These are phyloP conservation scores for Globisporangium nunn DNA, from an alignment of 352 stramenopile genomes.

Conservation along the genomic window DNA sequence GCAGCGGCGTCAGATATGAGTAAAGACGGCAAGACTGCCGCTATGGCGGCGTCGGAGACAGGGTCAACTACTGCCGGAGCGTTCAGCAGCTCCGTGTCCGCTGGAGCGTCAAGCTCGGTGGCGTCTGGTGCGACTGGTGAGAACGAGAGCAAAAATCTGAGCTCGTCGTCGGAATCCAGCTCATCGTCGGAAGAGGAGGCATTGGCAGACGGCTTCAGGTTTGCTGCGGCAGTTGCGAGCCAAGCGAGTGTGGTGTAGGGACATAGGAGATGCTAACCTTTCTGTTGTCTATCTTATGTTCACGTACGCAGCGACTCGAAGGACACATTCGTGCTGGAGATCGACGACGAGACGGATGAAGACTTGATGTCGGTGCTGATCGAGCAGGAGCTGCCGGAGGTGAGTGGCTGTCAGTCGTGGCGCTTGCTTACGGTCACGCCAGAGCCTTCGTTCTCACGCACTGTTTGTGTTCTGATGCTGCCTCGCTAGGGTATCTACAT, in stretches of 20 bases:
- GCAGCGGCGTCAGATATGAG: background rate
- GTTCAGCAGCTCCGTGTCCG: background rate
- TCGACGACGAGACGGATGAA: constrained; percentile 91
- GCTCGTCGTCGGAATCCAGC: constrained; percentile 70
- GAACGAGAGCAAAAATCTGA: constrained; percentile 49
- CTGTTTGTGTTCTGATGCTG: background rate
- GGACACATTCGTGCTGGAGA: constrained; percentile 86
- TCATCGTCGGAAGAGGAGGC: constrained; percentile 83
- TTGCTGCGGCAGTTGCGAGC: background rate
- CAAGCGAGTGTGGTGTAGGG: background rate
- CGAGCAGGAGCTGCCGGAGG: constrained; percentile 79
- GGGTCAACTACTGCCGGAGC: background rate
- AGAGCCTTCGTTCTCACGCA: background rate
- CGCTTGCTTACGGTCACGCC: background rate
- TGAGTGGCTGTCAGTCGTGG: background rate
- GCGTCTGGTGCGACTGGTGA: constrained; percentile 14
- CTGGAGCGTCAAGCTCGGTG: background rate
- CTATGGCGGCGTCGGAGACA: background rate
- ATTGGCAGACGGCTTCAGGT: constrained; percentile 61
- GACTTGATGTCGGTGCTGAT: constrained; percentile 89
- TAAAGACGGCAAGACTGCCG: constrained; percentile 17
- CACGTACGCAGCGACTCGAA: constrained; percentile 52
- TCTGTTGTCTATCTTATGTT: too few species aligned
- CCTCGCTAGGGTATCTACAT: constrained; percentile 63
- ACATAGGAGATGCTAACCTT: too few species aligned